These are phyloP conservation scores for Paramecium pentaurelia DNA, from an alignment of 73 alveolate genomes.

Conservation along the genomic window DNA sequence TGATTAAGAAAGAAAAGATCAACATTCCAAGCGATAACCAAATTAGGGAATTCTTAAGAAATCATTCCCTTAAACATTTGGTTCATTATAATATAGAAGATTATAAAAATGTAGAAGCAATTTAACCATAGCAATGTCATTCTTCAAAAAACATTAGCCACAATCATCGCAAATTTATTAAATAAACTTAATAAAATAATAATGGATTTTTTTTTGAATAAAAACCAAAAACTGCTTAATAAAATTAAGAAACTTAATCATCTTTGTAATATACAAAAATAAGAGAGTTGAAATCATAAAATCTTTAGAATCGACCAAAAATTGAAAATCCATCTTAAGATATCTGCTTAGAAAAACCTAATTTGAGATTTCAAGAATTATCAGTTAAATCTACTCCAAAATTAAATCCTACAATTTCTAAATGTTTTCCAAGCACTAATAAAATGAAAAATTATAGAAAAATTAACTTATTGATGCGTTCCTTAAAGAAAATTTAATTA, in stretches of 20 bases:
- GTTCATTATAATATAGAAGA: background rate
- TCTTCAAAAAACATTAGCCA: background rate
- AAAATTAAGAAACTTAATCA: background rate
- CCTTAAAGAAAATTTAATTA: background rate
- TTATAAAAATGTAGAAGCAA: background rate
- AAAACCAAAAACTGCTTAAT: background rate
- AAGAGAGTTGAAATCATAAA: background rate
- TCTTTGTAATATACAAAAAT: background rate
- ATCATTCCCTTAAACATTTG: constrained; percentile 25
- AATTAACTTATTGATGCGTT: background rate
- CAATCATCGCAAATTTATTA: background rate
- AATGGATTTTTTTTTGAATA: background rate
- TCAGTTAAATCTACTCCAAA: background rate
- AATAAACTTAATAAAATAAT: background rate
- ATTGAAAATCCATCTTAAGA: background rate
- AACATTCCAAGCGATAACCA: constrained; percentile 8
- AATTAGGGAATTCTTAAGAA: background rate
- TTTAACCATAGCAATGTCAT: background rate
- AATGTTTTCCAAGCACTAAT: background rate
- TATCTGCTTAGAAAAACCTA: background rate
- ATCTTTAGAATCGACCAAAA: background rate
- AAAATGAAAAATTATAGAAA: background rate
- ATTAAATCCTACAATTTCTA: background rate
- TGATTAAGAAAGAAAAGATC: constrained; percentile 11
- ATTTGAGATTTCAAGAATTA: background rate